Evolutionary conservation across 75 land plant species (phyloP).

Genomic region (Sequoia sempervirens): DNA sequence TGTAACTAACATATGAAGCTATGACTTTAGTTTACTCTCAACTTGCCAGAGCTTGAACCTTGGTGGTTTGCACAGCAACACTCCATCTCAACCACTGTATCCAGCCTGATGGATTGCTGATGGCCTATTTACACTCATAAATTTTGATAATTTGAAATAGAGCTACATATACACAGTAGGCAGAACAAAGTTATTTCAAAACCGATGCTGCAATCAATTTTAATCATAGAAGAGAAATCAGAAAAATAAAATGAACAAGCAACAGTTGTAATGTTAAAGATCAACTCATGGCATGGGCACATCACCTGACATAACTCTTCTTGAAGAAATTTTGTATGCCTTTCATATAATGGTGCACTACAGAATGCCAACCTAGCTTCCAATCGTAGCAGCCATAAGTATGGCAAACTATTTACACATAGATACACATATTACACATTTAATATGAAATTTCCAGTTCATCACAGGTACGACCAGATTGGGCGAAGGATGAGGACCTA

Average conservation of each 20-base stretch:
- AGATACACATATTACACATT: neutral
- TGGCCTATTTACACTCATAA: neutral
- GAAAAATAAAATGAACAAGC: neutral
- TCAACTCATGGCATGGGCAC: neutral
- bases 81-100: too few species aligned
- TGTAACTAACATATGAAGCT: too few species aligned
- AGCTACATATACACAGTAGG: neutral
- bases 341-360: neutral
- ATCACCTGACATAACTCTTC: neutral
- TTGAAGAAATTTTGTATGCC: neutral
- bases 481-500: neutral
- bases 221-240: neutral
- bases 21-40: too few species aligned
- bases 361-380: neutral
- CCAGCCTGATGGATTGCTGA: too few species aligned
- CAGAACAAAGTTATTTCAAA: neutral
- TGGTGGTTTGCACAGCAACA: too few species aligned
- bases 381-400: neutral
- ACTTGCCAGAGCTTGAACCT: too few species aligned
- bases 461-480: neutral
- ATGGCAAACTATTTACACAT: neutral
- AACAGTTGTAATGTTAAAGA: neutral
- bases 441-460: neutral
- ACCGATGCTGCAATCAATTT: neutral
- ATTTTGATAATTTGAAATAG: neutral